Conservation (phyloP, 1,139 yeast species). For the Debaryomycetaceae sp. region DNA sequence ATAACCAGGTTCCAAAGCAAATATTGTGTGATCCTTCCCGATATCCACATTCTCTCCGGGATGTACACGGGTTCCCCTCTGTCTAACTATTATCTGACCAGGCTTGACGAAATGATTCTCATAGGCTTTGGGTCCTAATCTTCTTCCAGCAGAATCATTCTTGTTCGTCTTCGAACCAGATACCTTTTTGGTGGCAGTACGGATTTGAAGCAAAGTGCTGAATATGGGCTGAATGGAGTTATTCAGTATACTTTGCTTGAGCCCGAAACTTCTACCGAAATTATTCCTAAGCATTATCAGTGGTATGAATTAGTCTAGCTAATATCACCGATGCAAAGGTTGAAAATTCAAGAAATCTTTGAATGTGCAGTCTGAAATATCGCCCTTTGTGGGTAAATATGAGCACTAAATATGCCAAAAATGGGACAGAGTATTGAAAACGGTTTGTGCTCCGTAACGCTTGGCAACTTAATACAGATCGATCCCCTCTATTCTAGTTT, state of each 20-base stretch:
- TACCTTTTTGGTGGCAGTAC: conserved; percentile 91
- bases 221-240: background rate
- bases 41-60: conserved; percentile 93
- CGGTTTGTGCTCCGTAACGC: no score
- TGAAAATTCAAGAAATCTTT: background rate
- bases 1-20: conserved; percentile 88
- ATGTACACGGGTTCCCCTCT: conserved; percentile 92
- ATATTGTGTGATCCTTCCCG: conserved; percentile 92
- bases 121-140: conserved; percentile 85
- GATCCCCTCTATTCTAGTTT: no score
- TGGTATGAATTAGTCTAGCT: background rate
- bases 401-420: conserved; percentile 6
- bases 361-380: background rate
- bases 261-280: background rate
- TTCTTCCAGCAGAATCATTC: conserved; percentile 93
- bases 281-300: background rate
- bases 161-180: conserved; percentile 92
- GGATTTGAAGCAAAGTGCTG: conserved; percentile 44
- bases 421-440: no score
- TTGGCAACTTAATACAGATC: no score
- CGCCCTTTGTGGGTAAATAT: background rate
- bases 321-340: no score
- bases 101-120: conserved; percentile 66
- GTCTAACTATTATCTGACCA: conserved; percentile 92
- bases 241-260: background rate